phyloP scores from a whole-genome alignment of 768 basidiomycete genomes.

The Hydnomerulius pinastri region DNA sequence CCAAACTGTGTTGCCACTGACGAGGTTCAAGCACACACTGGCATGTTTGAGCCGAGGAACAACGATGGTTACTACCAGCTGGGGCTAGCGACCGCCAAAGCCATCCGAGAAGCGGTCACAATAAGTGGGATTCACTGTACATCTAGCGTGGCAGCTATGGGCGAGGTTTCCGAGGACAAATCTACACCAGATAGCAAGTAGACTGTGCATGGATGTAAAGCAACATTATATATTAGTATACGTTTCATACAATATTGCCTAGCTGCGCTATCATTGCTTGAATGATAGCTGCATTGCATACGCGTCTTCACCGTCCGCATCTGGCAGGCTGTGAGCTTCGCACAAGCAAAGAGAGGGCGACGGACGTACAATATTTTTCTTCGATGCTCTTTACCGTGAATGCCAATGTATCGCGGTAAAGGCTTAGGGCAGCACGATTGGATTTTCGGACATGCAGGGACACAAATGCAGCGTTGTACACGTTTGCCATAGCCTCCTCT shows the following conservation, averaged over 20 bases:
- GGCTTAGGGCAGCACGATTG: conserved; percentile 86
- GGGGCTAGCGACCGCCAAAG: conserved; percentile 64
- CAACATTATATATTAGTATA: conserved; percentile 9
- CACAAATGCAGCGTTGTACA: conserved; percentile 84
- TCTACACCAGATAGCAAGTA: conserved; percentile 4
- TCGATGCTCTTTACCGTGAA: conserved; percentile 87
- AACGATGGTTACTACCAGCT: conserved; percentile 93
- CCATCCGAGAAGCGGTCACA: conserved; percentile 60
- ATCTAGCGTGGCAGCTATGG: not conserved
- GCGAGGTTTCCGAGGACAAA: not conserved
- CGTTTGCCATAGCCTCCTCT: conserved; percentile 91
- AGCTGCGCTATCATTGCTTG: conserved; percentile 27
- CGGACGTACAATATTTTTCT: conserved; percentile 84
- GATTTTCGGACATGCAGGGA: conserved; percentile 92
- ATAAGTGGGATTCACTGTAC: not conserved
- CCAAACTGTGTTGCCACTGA: conserved; percentile 69
- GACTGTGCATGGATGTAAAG: conserved; percentile 3
- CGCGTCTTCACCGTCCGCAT: conserved; percentile 94
- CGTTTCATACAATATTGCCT: conserved; percentile 3
- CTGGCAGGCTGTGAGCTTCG: conserved; percentile 41
- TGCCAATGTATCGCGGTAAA: conserved; percentile 89
- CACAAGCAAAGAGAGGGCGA: not conserved
- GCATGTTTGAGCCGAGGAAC: conserved; percentile 79
- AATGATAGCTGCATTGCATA: conserved; percentile 84
- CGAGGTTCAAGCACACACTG: conserved; percentile 84